Evolutionary conservation across 1,139 yeast species (phyloP).

Genomic region (Candida pseudocylindracea): DNA sequence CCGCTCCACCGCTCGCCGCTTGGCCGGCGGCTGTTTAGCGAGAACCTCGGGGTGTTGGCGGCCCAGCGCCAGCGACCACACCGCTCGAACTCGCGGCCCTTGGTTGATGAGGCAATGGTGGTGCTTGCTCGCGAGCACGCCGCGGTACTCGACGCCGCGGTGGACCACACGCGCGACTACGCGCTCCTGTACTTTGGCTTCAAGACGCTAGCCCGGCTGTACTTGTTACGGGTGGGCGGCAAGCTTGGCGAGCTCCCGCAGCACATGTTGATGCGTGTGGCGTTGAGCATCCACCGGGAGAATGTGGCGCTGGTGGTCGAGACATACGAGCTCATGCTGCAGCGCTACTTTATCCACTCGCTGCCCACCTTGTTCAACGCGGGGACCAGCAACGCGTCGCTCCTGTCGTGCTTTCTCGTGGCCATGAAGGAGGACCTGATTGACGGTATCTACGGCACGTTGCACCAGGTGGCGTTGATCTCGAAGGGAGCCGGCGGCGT

Average conservation of each 20-base stretch:
- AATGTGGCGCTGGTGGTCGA: conserved; percentile 53
- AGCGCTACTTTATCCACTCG: conserved; percentile 69
- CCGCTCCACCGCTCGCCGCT: too few relatives aligned
- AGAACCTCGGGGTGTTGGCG: too few relatives aligned
- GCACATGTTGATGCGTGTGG: conserved; percentile 75
- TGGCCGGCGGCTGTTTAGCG: too few relatives aligned
- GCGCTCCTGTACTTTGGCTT: conserved; percentile 57
- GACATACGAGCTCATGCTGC: conserved; percentile 70
- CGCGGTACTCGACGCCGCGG: too few relatives aligned
- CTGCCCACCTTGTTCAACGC: conserved; percentile 83
- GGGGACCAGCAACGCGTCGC: conserved; percentile 71
- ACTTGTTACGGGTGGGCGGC: conserved; percentile 46
- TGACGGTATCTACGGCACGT: conserved; percentile 74
- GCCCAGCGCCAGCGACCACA: too few relatives aligned
- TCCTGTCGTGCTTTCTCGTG: conserved; percentile 76
- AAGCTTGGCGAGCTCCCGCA: conserved; percentile 80
- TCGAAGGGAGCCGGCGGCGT: conserved; percentile 87
- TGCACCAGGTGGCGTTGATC: conserved; percentile 69
- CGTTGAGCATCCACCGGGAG: conserved; percentile 68
- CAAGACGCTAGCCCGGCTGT: conserved; percentile 73
- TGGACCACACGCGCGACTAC: conserved; percentile 3
- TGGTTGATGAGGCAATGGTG: too few relatives aligned
- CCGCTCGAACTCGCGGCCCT: too few relatives aligned
- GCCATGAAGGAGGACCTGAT: conserved; percentile 76
- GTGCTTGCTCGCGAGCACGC: too few relatives aligned